Evolutionary conservation across 2,329 filamentous ascomycete genomes (phyloP), one percentile per base, ranked within the genome.

Genomic region (Pyrenochaeta sp.): DNA sequence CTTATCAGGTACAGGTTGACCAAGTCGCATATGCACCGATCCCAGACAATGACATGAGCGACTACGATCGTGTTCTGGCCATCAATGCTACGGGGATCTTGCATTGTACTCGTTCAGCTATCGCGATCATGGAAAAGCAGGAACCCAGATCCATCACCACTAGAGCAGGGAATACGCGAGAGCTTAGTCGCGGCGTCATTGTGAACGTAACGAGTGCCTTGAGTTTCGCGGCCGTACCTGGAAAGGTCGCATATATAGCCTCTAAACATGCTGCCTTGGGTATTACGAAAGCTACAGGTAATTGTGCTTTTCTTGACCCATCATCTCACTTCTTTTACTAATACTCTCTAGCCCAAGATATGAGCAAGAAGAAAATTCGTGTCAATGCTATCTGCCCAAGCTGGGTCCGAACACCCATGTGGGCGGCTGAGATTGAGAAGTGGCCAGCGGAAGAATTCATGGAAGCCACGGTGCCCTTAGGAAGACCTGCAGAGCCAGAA

Each of bases 211-310:
- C 27, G 1, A 44, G 39, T 10, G 39, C 21, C 6, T 32, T 28
- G 13, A 44, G 36, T 13, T 47, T 20, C 26, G 20, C 39, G 3
- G 52, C 45, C 1, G 29, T 32, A 7, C 52, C 45, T 5, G 46
- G 28, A 11, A 52, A 45, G 19, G 39, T 49, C 15, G 26, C 48
- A 4, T 61, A 61, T 29, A 51, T 47, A 3, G 31, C 53, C 3
- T 47, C 42, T 4, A 61, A 61, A 26, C 58, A 61, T 34, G 58
- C 53, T 5, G 42, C 54, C 9, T 29, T 54, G 9, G 57, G 56
- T 19, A 34, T 61, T 3, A 57, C 55, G 8, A 60, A 57, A 48
- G 42, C 18, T 28, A 51, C 52, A 18, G 57, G 56, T 58, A 39
- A 23, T 35, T 28, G 7, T 13, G 30, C 14, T 4, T 7, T 14